phyloP scores from a whole-genome alignment of 441 rosid species.

The Lepidium campestre region DNA sequence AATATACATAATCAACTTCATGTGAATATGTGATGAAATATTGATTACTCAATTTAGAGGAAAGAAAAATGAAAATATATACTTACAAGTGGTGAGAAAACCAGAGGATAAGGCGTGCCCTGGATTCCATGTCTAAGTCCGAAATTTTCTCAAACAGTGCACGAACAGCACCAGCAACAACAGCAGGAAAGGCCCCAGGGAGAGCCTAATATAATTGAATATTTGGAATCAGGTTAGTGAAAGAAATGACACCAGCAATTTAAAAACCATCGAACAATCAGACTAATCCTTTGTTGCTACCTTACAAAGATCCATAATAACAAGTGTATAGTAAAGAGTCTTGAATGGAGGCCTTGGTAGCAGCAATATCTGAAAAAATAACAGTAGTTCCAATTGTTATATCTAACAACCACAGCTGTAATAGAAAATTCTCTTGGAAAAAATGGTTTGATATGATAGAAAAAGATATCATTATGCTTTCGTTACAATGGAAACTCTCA shows the following conservation, averaged over 20 bases:
- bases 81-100: conserved; percentile 99
- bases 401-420: neutral
- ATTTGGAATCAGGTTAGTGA: conserved; percentile 19
- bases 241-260: conserved; percentile 17
- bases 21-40: neutral
- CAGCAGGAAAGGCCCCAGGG: conserved; percentile 99
- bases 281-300: conserved; percentile 32
- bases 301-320: conserved; percentile 99
- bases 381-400: conserved; percentile 4
- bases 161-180: conserved; percentile 98
- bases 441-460: neutral
- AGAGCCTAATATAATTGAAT: conserved; percentile 65
- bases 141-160: conserved; percentile 94
- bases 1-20: neutral
- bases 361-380: conserved; percentile 71
- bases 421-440: neutral
- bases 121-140: conserved; percentile 94
- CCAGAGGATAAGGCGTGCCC: conserved; percentile 94
- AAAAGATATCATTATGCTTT: neutral
- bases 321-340: conserved; percentile 87
- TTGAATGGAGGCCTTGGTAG: conserved; percentile 94
- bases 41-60: neutral
- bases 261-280: neutral
- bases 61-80: neutral
- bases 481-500: neutral